Conservation (phyloP, 2,329 filamentous ascomycete species). For the Xenoacremonium recifei region DNA sequence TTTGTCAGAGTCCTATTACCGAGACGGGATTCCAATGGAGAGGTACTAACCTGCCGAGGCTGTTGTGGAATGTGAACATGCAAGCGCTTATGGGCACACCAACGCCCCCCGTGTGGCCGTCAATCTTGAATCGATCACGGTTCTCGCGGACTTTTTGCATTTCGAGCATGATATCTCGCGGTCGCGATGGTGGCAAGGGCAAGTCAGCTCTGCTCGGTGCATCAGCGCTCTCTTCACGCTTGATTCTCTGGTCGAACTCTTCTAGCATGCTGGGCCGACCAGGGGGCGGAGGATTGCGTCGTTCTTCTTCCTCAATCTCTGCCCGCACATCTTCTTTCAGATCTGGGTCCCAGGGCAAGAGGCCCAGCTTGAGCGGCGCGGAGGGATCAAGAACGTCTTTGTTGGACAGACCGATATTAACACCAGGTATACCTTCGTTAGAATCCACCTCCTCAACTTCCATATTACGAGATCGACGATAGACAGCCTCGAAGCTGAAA, state of each 20-base stretch:
- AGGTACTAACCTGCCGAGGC: slow-evolving; percentile 73
- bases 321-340: slow-evolving; percentile 82
- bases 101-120: slow-evolving; percentile 77
- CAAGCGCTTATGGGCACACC: slow-evolving; percentile 83
- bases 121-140: slow-evolving; percentile 86
- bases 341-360: slow-evolving; percentile 78
- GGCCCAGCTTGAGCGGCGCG: slow-evolving; percentile 70
- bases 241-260: slow-evolving; percentile 83
- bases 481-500: slow-evolving; percentile 61
- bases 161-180: slow-evolving; percentile 88
- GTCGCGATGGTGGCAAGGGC: slow-evolving; percentile 82
- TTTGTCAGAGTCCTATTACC: slow-evolving; percentile 17
- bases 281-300: slow-evolving; percentile 66
- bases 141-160: slow-evolving; percentile 93
- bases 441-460: slow-evolving; percentile 64
- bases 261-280: slow-evolving; percentile 77
- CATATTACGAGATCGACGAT: slow-evolving; percentile 55
- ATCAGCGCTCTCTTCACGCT: slow-evolving; percentile 86
- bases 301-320: slow-evolving; percentile 83
- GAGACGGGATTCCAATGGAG: not conserved
- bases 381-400: slow-evolving; percentile 57
- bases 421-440: slow-evolving; percentile 63
- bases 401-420: slow-evolving; percentile 61
- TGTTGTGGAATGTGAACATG: slow-evolving; percentile 99
- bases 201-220: slow-evolving; percentile 75